phyloP scores from a whole-genome alignment of 2,329 filamentous ascomycete species.

The Colletotrichum costaricense region DNA sequence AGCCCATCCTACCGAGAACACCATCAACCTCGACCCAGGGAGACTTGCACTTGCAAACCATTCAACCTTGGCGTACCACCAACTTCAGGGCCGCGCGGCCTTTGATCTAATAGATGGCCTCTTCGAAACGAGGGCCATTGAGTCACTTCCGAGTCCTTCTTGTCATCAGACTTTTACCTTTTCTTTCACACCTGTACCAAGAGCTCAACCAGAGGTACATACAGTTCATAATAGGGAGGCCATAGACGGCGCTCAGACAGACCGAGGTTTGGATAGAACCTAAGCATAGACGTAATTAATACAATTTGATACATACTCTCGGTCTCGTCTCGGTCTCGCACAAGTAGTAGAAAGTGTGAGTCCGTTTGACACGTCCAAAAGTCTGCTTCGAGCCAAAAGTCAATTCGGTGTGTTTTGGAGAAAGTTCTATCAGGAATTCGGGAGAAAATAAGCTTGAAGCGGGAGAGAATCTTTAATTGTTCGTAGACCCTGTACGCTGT shows the following conservation, averaged over 20 bases:
- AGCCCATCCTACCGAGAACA: too few relatives aligned
- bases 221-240: background rate
- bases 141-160: background rate
- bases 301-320: background rate
- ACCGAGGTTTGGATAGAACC: conserved; percentile 9
- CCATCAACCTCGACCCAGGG: background rate
- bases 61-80: background rate
- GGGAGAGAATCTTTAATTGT: background rate
- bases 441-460: background rate
- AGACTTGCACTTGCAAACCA: background rate
- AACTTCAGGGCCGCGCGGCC: background rate
- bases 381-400: background rate
- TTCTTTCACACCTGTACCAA: background rate
- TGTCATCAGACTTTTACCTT: background rate
- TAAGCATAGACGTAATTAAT: conserved; percentile 13
- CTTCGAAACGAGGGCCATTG: background rate
- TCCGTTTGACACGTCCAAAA: background rate
- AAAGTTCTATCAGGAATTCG: background rate
- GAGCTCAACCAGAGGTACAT: background rate
- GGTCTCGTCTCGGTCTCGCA: background rate
- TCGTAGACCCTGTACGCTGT: background rate
- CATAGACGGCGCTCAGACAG: conserved; percentile 1
- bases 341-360: too few relatives aligned
- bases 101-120: background rate
- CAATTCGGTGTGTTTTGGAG: background rate